Percentiles rank a stretch among this genome's conserved stretches.
phyloP scores from a whole-genome alignment of 257 asterid species.

The Rhazya stricta region DNA sequence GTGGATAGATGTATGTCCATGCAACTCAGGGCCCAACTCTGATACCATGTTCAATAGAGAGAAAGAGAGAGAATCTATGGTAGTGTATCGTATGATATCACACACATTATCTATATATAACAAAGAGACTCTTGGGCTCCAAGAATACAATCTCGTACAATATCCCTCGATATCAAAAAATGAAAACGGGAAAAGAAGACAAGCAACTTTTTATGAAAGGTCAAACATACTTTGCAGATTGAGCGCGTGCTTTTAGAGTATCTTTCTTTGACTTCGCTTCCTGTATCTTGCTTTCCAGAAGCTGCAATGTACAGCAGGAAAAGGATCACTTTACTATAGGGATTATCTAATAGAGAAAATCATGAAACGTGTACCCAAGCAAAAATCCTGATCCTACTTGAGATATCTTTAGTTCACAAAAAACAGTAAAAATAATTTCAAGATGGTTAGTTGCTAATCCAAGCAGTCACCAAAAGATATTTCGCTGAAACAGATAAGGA shows the following conservation, averaged over 20 bases:
- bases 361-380: background rate
- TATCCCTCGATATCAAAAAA: no score
- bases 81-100: no score
- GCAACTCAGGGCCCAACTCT: no score
- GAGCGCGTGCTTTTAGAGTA: constrained; percentile 97
- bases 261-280: constrained; percentile 96
- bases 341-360: background rate
- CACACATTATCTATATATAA: no score
- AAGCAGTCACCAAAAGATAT: background rate
- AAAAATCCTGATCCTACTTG: background rate
- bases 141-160: no score
- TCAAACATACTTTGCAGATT: constrained; percentile 83
- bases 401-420: background rate
- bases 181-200: background rate
- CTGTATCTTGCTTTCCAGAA: constrained; percentile 93
- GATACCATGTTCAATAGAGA: no score
- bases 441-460: background rate
- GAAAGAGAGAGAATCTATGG: no score
- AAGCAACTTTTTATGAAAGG: constrained; percentile 2
- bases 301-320: constrained; percentile 37
- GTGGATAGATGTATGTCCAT: no score
- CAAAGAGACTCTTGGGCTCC: no score
- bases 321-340: constrained; percentile 2
- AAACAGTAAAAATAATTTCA: background rate
- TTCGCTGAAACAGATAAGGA: background rate